Base-by-base conservation (phyloP, 2,329 filamentous ascomycete species). In the Cephalotrichum gorgonifer region DNA sequence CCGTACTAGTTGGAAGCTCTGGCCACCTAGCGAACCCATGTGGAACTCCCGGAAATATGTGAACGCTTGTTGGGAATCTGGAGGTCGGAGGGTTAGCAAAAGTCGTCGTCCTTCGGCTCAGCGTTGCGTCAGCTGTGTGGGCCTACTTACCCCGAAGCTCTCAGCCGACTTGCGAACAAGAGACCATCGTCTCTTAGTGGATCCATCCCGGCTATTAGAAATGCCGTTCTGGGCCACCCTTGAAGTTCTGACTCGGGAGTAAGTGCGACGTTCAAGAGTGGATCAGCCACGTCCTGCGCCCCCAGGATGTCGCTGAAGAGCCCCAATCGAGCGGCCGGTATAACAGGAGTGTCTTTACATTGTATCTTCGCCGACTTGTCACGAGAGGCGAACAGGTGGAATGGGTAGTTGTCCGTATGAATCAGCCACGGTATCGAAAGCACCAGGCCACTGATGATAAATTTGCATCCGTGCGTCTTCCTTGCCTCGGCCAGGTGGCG, bases 401-500 rank as follows among this genome's bases (percentile, higher is more conserved):
- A 58, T 1, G 59, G 60, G 42, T 56, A 59, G 23, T 53, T 56
- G n/a, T 57, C 52, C 3, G 43, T 27, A 43, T 61, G 57, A 22
- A 73, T 61, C 15, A 76, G 48, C 30, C 62, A 65, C 0, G 70
- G 70, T 12, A 74, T 71, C 54, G 65, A 66, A 2, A 74, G 58
- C 0, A 74, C 58, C 53, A 73, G 72, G 0, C 74, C 75, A 4
- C 62, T 62, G 54, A 74, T 59, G 8, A 61, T 54, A 14, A 11
- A n/a, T 48, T 31, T n/a, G 30, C 26, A 6, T 8, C 15, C 14
- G 22, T 27, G 44, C 22, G 35, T 30, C 25, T 25, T 41, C 39
- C 31, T 17, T 30, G 23, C 23, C 41, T 31, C 56, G 1, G 53
- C 52, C 2, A 63, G 49, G 35, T 75, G 67, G 7, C 66, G 65